Base-by-base conservation (phyloP, 768 basidiomycete genomes). In the Trametes coccinea region DNA sequence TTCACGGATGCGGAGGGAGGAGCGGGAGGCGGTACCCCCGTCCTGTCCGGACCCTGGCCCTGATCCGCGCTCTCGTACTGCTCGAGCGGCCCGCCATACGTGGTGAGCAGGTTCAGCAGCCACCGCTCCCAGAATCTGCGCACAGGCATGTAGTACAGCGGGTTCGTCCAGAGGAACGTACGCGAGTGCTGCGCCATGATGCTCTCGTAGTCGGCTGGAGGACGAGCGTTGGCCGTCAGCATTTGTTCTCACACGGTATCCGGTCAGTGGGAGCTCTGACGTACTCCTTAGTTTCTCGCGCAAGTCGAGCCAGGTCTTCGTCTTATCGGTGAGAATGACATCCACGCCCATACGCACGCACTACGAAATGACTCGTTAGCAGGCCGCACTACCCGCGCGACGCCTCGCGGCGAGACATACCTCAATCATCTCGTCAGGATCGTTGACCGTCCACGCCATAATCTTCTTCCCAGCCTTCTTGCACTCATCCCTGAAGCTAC, bases 371-470 rank as follows among this genome's bases (percentile, higher is more conserved):
- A 9, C 17, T 31, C 30, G 30, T 27, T 5, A 43, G 14, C 14
- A 16, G 13, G n/a, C 41, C 39, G 14, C 40, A 53, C 5, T 34
- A 37, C 37, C 9, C 14, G 17, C 33, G 49, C 22, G 31, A 10
- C 17, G 13, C 31, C 14, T 48, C 47, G 16, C 27, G 27, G 30
- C 52, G 53, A 33, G 5, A 73, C 84, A 45, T 31, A 87, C 91
- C 85, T 93, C 91, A 82, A 92, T 89, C 92, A 93, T 93, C 69
- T 93, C 86, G 53, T 84, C 84, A 10, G 85, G 85, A 39, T 87
- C 82, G 70, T 98, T 98, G 31, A 98, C 95, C 0, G 96, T 98
- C 96, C 95, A 97, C 2, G 93, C 92, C 83, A 93, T 88, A 53
- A 97, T 66, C 67, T 81, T 81, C 81, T 96, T 96, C n/a, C 89